Evolutionary conservation across 2,329 filamentous ascomycete genomes (phyloP).

Genomic region (Ascochyta fabae): DNA sequence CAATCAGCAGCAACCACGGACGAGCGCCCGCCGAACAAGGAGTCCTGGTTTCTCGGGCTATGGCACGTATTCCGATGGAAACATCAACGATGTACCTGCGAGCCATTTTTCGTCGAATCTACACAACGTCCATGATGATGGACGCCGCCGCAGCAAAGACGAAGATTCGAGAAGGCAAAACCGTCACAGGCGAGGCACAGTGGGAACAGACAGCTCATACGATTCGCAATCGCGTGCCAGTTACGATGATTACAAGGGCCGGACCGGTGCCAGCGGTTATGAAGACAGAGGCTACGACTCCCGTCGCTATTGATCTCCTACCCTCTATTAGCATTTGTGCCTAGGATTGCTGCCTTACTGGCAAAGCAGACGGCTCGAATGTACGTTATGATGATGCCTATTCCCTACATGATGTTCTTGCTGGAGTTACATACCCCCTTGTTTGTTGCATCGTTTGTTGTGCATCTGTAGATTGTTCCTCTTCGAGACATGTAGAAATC

Average conservation of each 20-base stretch:
- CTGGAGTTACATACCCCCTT: slow-evolving; percentile 1
- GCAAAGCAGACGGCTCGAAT: background rate
- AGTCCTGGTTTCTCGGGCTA: slow-evolving; percentile 47
- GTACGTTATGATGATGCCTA: background rate
- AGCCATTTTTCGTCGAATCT: slow-evolving; percentile 43
- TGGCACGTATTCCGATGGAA: slow-evolving; percentile 44
- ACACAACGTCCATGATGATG: slow-evolving; percentile 42
- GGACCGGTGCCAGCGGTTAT: slow-evolving; percentile 35
- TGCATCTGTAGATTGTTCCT: background rate
- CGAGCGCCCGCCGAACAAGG: slow-evolving; percentile 39
- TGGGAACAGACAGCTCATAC: slow-evolving; percentile 35
- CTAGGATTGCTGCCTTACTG: background rate
- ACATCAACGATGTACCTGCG: slow-evolving; percentile 38
- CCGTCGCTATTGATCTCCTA: slow-evolving; percentile 34
- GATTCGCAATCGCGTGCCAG: slow-evolving; percentile 37
- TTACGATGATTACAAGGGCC: slow-evolving; percentile 41
- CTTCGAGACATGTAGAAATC: background rate
- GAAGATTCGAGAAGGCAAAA: slow-evolving; percentile 37
- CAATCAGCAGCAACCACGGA: slow-evolving; percentile 29
- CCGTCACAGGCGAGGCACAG: slow-evolving; percentile 34
- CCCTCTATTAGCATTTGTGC: background rate
- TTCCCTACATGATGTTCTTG: background rate
- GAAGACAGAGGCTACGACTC: slow-evolving; percentile 39
- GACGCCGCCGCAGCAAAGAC: slow-evolving; percentile 39
- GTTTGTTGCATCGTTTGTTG: background rate